Conservation (phyloP, 495 filamentous ascomycete genomes). For the Penicillium soppii region DNA sequence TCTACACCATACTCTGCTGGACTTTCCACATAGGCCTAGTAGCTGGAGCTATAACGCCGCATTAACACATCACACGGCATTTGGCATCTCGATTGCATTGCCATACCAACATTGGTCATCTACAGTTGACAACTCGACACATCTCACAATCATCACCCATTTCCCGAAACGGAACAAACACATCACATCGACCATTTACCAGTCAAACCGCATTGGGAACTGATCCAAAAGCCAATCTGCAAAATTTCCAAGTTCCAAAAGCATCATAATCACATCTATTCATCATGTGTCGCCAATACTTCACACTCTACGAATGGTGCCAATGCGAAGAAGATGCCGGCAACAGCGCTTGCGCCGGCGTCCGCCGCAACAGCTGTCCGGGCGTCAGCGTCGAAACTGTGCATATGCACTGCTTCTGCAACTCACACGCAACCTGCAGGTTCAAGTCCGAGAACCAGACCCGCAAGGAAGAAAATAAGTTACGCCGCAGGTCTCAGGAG, state of each 20-base stretch:
- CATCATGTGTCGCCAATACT: slow-evolving; percentile 45
- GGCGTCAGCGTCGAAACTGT: slow-evolving; percentile 40
- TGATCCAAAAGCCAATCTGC: too few relatives aligned
- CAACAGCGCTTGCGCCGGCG: slow-evolving; percentile 28
- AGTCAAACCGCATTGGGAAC: too few relatives aligned
- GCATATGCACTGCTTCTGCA: slow-evolving; percentile 48
- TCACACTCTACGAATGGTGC: slow-evolving; percentile 46
- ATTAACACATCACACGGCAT: background rate
- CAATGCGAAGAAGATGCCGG: slow-evolving; percentile 44
- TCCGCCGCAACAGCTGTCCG: slow-evolving; percentile 32
- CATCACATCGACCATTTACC: background rate
- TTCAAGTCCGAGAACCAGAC: slow-evolving; percentile 39
- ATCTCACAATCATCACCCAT: background rate
- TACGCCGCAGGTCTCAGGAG: slow-evolving; percentile 22
- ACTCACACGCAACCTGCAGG: slow-evolving; percentile 38
- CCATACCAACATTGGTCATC: too few relatives aligned
- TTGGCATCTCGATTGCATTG: background rate
- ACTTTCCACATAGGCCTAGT: background rate
- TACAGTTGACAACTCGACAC: too few relatives aligned
- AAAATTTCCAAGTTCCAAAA: too few relatives aligned
- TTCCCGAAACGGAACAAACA: background rate
- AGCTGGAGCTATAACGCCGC: background rate
- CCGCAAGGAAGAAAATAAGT: slow-evolving; percentile 26
- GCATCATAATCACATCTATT: background rate
- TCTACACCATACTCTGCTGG: background rate